Percentiles rank a stretch among this genome's conserved stretches.
Conservation (phyloP, 768 basidiomycete species). For the Arthromyces matolae region DNA sequence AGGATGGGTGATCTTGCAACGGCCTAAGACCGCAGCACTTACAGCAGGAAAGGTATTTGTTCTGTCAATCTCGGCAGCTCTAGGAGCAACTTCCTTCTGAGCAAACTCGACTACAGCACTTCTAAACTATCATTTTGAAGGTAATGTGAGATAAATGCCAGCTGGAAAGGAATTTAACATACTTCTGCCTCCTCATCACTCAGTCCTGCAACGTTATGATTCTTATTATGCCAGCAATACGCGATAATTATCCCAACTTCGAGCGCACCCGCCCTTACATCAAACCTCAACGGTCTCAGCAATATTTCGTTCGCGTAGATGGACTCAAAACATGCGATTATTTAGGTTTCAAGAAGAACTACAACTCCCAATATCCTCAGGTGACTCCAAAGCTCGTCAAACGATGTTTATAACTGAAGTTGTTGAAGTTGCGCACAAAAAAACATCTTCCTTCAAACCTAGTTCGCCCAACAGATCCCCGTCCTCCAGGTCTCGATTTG, state of each 20-base stretch:
- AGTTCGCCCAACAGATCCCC: conserved; percentile 28
- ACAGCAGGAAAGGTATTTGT: conserved; percentile 80
- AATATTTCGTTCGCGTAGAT: background rate
- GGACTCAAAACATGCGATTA: background rate
- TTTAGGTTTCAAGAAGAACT: background rate
- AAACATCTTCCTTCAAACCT: conserved; percentile 5
- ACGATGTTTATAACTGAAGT: background rate
- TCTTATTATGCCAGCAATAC: conserved; percentile 45
- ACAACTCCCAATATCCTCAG: background rate
- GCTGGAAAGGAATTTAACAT: conserved; percentile 13
- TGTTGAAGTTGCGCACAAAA: conserved; percentile 6
- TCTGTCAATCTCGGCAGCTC: conserved; percentile 83
- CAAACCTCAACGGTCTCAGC: background rate
- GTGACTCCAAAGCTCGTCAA: background rate
- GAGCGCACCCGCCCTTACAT: conserved; percentile 1
- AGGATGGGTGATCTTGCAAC: conserved; percentile 6
- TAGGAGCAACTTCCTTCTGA: conserved; percentile 77
- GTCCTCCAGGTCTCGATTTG: conserved; percentile 33
- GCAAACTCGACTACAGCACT: conserved; percentile 78
- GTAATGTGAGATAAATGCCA: background rate
- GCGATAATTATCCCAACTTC: background rate
- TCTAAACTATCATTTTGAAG: conserved; percentile 55
- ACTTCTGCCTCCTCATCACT: conserved; percentile 81
- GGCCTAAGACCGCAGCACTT: conserved; percentile 17
- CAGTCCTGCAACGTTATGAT: conserved; percentile 68